Percentiles rank a stretch among this genome's conserved stretches.
phyloP scores from a whole-genome alignment of 257 asterid genomes.

The Parsonsia alboflavescens region DNA sequence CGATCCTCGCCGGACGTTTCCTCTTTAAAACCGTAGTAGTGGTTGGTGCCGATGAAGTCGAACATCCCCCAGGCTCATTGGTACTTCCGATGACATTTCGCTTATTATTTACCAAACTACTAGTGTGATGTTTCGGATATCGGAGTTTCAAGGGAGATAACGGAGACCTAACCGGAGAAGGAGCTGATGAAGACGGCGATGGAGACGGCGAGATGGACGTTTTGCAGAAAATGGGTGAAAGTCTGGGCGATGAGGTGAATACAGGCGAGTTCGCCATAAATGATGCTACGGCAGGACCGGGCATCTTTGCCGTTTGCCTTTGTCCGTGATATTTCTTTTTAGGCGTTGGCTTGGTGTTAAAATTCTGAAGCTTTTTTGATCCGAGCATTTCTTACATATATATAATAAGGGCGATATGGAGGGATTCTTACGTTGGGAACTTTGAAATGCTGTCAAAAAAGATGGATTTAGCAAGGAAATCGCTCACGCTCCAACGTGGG shows the following conservation, averaged over 20 bases:
- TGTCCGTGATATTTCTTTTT: background rate
- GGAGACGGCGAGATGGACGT: conserved; percentile 26
- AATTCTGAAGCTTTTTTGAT: background rate
- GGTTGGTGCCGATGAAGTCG: conserved; percentile 19
- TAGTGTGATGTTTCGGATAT: conserved; percentile 9
- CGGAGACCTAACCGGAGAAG: conserved; percentile 23
- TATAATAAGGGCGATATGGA: no score
- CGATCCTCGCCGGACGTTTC: conserved; percentile 59
- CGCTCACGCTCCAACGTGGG: background rate
- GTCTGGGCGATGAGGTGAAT: conserved; percentile 50
- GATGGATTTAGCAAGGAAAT: background rate
- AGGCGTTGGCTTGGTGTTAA: background rate
- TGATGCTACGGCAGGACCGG: conserved; percentile 37
- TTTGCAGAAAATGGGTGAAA: conserved; percentile 47
- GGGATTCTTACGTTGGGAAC: no score
- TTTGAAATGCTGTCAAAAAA: conserved; percentile 1
- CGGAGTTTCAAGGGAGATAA: conserved; percentile 28
- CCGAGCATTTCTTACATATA: background rate
- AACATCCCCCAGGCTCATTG: conserved; percentile 23
- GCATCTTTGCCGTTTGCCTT: conserved; percentile 26
- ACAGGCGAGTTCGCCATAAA: conserved; percentile 43
- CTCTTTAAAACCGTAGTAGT: conserved; percentile 48
- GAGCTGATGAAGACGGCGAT: conserved; percentile 32
- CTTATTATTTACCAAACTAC: conserved; percentile 13
- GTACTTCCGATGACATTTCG: conserved; percentile 7